A percentile compares a stretch with the other conserved stretches of the same genome.
These are phyloP conservation scores for Dendrobium catenatum DNA, from an alignment of 106 monocot genomes.

Conservation along the genomic window DNA sequence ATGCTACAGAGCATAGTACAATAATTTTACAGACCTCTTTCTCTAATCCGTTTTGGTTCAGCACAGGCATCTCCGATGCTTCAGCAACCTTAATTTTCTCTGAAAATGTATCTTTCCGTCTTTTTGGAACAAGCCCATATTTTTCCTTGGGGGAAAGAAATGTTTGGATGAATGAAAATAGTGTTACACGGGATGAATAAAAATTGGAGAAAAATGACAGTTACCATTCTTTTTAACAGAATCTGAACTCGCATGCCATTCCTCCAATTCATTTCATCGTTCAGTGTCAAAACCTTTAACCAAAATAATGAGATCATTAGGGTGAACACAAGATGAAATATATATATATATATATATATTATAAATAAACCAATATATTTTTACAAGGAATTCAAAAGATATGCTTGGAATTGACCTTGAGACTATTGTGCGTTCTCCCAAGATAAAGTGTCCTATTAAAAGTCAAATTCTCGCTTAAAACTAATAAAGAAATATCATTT, in stretches of 20 bases:
- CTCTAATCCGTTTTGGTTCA: slow-evolving; percentile 7
- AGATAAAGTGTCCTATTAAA: no score
- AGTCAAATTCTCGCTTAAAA: no score
- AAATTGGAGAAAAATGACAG: not conserved
- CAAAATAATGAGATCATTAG: not conserved
- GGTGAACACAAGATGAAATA: no score
- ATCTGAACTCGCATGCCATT: slow-evolving; percentile 68
- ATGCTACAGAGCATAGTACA: no score
- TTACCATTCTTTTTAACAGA: slow-evolving; percentile 45
- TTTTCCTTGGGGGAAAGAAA: slow-evolving; percentile 20
- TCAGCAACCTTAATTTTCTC: slow-evolving; percentile 19
- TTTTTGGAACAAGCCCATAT: slow-evolving; percentile 21
- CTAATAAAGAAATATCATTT: no score
- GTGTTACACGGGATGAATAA: not conserved
- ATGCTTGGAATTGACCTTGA: no score
- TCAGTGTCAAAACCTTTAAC: slow-evolving; percentile 47
- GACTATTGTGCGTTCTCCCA: no score
- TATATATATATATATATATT: no score
- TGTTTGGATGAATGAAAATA: not conserved
- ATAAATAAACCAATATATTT: no score
- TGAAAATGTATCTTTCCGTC: slow-evolving; percentile 4
- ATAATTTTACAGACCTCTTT: slow-evolving; percentile 18
- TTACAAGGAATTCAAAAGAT: no score
- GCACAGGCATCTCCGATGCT: no score
- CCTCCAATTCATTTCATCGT: slow-evolving; percentile 85